phyloP scores from a whole-genome alignment of 306 rosid genomes.

The Arachis hypogaea region DNA sequence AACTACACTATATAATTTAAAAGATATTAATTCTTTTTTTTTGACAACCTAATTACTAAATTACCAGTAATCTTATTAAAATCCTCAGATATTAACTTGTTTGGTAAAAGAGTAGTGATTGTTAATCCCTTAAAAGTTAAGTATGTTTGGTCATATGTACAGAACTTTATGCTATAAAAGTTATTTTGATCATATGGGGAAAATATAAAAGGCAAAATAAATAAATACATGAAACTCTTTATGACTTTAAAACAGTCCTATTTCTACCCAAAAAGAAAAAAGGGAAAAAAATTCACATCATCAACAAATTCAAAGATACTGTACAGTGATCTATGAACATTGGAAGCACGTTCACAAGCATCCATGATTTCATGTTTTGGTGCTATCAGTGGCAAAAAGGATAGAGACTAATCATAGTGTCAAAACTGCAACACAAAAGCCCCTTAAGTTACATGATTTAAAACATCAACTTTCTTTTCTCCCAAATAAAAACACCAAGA shows the following conservation, averaged over 20 bases:
- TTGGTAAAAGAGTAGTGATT: neutral
- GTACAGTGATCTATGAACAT: conserved; percentile 15
- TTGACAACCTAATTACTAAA: too few species aligned
- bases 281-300: neutral
- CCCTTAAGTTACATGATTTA: conserved; percentile 3
- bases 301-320: conserved; percentile 1
- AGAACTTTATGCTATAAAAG: neutral
- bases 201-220: neutral
- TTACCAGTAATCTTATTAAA: too few species aligned
- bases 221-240: neutral
- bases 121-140: neutral
- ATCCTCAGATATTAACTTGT: neutral
- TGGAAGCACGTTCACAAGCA: conserved; percentile 13
- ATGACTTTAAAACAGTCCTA: neutral
- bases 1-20: too few species aligned
- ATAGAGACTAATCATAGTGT: conserved; percentile 10
- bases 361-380: conserved; percentile 16
- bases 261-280: neutral
- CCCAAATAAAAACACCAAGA: conserved; percentile 1
- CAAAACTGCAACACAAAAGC: conserved; percentile 18
- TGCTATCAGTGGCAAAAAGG: neutral
- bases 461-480: neutral
- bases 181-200: neutral
- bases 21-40: too few species aligned
- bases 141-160: neutral